A percentile compares a stretch with the other conserved stretches of the same genome.
phyloP scores from a whole-genome alignment of 2,329 filamentous ascomycete species.

The Aspergillus niger region DNA sequence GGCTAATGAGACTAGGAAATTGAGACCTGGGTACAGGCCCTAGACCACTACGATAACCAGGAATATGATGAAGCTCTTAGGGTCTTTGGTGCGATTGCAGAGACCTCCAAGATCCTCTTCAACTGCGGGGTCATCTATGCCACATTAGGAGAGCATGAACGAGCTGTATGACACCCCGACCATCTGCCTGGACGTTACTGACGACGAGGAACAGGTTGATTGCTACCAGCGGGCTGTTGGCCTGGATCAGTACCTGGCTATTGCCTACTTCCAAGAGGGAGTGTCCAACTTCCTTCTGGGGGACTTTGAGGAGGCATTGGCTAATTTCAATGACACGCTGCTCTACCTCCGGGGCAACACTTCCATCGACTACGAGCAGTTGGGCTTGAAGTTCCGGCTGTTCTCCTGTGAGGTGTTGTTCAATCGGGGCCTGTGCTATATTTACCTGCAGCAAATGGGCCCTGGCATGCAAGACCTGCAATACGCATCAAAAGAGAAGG shows the following conservation, averaged over 20 bases:
- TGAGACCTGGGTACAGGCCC: constrained; percentile 93
- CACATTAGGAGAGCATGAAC: constrained; percentile 91
- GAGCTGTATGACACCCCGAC: constrained; percentile 67
- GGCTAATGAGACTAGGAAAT: constrained; percentile 73
- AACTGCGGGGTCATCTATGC: constrained; percentile 98
- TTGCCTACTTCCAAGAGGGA: constrained; percentile 97
- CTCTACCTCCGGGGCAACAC: constrained; percentile 93
- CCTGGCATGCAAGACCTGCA: constrained; percentile 86
- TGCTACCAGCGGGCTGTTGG: constrained; percentile 90
- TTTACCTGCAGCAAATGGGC: constrained; percentile 90
- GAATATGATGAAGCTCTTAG: constrained; percentile 88
- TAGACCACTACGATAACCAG: constrained; percentile 92
- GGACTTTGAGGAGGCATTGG: constrained; percentile 94
- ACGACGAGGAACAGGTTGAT: constrained; percentile 67
- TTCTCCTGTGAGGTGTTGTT: constrained; percentile 98
- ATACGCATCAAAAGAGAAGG: constrained; percentile 93
- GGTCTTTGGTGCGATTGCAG: constrained; percentile 82
- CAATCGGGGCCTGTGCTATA: constrained; percentile 95
- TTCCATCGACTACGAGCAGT: constrained; percentile 95
- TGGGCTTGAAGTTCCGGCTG: constrained; percentile 92
- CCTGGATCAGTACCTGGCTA: constrained; percentile 91
- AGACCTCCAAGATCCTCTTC: constrained; percentile 98
- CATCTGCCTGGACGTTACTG: neutral
- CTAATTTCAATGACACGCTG: constrained; percentile 98
- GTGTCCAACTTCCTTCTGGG: constrained; percentile 97